Conservation (phyloP, 2,329 filamentous ascomycete species). For the Aspergillus udagawae region DNA sequence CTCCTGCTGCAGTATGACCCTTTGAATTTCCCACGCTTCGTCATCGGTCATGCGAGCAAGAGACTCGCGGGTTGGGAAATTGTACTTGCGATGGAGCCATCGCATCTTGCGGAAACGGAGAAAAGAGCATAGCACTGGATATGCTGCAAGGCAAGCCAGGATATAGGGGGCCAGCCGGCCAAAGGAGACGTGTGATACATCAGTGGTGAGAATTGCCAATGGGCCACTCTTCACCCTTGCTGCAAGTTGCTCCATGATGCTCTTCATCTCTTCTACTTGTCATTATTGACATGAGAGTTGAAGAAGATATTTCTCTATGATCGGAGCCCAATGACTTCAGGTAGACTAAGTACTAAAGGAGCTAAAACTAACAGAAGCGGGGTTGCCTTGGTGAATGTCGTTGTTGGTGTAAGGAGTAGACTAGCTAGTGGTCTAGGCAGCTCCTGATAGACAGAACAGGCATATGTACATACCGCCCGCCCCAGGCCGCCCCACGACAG, state of each 20-base stretch:
- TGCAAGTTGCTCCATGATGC: background rate
- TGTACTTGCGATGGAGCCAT: slow-evolving; percentile 38
- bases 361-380: too few relatives aligned
- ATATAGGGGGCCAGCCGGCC: slow-evolving; percentile 20
- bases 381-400: background rate
- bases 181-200: background rate
- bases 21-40: slow-evolving; percentile 51
- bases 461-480: too few relatives aligned
- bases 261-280: background rate
- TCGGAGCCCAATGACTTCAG: background rate
- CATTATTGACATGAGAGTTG: background rate
- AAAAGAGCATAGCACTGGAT: slow-evolving; percentile 23
- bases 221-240: background rate
- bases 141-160: slow-evolving; percentile 20
- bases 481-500: too few relatives aligned
- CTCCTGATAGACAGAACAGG: too few relatives aligned
- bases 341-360: background rate
- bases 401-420: too few relatives aligned
- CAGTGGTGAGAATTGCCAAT: background rate
- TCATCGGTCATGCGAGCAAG: slow-evolving; percentile 52
- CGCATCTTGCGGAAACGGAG: slow-evolving; percentile 34
- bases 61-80: slow-evolving; percentile 44
- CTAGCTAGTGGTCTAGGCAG: too few relatives aligned
- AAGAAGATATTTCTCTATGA: background rate
- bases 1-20: slow-evolving; percentile 46